A percentile compares a stretch with the other conserved stretches of the same genome.
Conservation (phyloP, 305 asterid species). For the Fraxinus albicans region DNA sequence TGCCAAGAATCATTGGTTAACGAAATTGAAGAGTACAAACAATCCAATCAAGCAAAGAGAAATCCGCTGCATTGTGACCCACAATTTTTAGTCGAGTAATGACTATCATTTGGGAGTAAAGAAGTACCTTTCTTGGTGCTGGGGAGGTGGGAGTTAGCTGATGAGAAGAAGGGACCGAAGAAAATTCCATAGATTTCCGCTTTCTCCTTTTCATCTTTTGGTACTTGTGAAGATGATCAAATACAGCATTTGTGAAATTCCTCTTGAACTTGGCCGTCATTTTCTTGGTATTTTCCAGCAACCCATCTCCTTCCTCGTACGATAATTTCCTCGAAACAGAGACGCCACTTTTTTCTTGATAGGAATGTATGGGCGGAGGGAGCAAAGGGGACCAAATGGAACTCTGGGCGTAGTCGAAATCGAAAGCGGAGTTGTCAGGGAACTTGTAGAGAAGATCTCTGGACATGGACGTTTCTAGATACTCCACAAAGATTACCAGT, state of each 20-base stretch:
- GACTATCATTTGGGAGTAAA: neutral
- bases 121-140: constrained; percentile 56
- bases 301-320: constrained; percentile 30
- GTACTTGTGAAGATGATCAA: constrained; percentile 37
- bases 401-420: constrained; percentile 85
- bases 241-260: constrained; percentile 43
- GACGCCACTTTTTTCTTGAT: neutral
- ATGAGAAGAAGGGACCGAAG: constrained; percentile 38
- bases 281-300: constrained; percentile 44
- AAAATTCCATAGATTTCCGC: constrained; percentile 40
- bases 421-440: constrained; percentile 83
- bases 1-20: neutral
- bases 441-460: constrained; percentile 71
- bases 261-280: constrained; percentile 51
- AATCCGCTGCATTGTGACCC: constrained; percentile 37
- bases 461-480: constrained; percentile 73
- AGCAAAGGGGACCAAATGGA: constrained; percentile 88
- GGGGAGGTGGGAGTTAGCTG: constrained; percentile 36
- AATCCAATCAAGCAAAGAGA: constrained; percentile 29
- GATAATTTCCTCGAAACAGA: constrained; percentile 33
- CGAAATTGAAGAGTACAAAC: neutral
- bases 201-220: constrained; percentile 39
- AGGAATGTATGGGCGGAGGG: constrained; percentile 30
- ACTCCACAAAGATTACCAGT: constrained; percentile 63
- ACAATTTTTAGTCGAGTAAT: neutral